Percentiles rank a stretch among this genome's conserved stretches.
Conservation (phyloP, 1,139 yeast species). For the Starmera stellimalicola region DNA sequence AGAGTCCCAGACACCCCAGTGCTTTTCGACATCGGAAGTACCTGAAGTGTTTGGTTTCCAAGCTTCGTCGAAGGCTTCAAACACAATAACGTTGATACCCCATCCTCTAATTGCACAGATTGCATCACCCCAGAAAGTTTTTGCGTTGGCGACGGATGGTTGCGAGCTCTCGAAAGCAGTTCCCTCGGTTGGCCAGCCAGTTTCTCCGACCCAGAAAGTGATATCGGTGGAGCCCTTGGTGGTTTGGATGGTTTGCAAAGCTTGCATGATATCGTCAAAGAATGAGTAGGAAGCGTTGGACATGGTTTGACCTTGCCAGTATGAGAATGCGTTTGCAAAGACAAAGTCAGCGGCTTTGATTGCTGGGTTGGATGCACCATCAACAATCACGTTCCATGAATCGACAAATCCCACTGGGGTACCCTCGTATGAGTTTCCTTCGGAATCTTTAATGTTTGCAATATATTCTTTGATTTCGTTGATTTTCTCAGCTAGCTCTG, state of each 20-base stretch:
- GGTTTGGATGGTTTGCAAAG: slow-evolving; percentile 77
- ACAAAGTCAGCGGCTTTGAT: slow-evolving; percentile 75
- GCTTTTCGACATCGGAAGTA: slow-evolving; percentile 75
- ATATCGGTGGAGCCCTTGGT: slow-evolving; percentile 78
- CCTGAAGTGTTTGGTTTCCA: slow-evolving; percentile 93
- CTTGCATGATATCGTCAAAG: slow-evolving; percentile 95
- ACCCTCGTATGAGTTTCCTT: slow-evolving; percentile 65
- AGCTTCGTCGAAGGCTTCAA: slow-evolving; percentile 91
- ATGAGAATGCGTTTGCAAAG: slow-evolving; percentile 90
- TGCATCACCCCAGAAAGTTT: slow-evolving; percentile 74
- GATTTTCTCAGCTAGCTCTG: slow-evolving; percentile 56
- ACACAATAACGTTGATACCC: slow-evolving; percentile 88
- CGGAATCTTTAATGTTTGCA: slow-evolving; percentile 56
- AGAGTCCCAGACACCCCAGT: slow-evolving; percentile 84
- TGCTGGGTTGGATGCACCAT: slow-evolving; percentile 59
- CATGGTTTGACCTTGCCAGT: slow-evolving; percentile 96
- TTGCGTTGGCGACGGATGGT: slow-evolving; percentile 70
- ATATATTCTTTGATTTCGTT: slow-evolving; percentile 46
- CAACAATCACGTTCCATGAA: slow-evolving; percentile 89
- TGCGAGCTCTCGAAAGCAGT: slow-evolving; percentile 52
- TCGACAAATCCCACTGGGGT: slow-evolving; percentile 88
- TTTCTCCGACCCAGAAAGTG: slow-evolving; percentile 93
- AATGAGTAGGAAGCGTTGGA: slow-evolving; percentile 77
- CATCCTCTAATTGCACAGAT: slow-evolving; percentile 89
- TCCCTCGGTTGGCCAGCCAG: slow-evolving; percentile 97